Base-by-base conservation (phyloP, 192 early-diverging fungal species). In the Haplosporangium gracile region DNA sequence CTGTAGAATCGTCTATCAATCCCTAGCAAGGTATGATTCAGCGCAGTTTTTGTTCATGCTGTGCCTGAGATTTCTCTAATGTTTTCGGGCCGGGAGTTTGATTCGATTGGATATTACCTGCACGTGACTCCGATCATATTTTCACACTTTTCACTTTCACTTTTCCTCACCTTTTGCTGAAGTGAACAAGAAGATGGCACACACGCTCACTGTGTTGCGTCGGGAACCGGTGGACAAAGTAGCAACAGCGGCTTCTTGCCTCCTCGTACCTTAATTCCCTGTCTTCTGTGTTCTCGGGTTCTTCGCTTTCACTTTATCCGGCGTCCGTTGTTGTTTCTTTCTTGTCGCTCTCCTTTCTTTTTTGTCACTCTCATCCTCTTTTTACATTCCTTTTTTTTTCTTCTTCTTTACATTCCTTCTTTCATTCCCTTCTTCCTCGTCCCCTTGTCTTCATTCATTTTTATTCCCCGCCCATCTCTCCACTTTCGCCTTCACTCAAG, bases 91-190 rank as follows among this genome's bases (percentile, higher is more conserved):
- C 60, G 60, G n/a, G 60, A 65, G 29, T 60, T n/a, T 60, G 9
- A 6, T 65, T 65, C 60, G 60, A 65, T 65, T 32, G 57, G 57
- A n/a, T 60, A 24, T 60, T 32, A 42, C 2, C 1, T 68, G 4
- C 77, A 78, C 77, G 77, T 78, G 77, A 78, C 77, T 8, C 53
- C 72, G 78, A 80, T 80, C 78, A 32, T 29, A 40, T 73, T 70
- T 45, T n/a, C 36, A 36, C 73, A 39, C 36, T 74, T 55, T 74
- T 5, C 34, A 18, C 15, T 5, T 16, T 51, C 18, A 51, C 26
- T 55, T 60, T 11, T 36, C 36, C 36, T 36, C 36, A 1, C 10
- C 11, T 8, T 4, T 55, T 73, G 18, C 15, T 51, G 15, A 75
- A 75, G 53, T 51, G 53, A 57, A 75, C 71, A 72, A 24, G 15